Evolutionary conservation across 83 land plant genomes (phyloP), one percentile per base, ranked within the genome.

Genomic region (Picea mariana): DNA sequence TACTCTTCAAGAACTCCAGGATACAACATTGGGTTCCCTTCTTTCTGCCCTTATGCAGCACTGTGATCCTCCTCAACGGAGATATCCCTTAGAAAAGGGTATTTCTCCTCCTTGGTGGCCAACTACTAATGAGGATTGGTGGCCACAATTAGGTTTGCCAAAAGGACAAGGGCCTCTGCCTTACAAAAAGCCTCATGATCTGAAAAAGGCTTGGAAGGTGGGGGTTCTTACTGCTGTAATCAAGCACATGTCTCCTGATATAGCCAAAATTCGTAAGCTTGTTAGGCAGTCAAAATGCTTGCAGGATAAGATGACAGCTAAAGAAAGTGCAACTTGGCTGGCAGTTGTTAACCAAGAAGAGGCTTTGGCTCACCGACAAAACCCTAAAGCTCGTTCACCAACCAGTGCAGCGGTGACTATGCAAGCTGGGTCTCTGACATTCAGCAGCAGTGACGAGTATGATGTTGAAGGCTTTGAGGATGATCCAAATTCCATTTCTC

Each of bases 71-170:
- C 90, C 90, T 27, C 90, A 88, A 66, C 80, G 90, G 81, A 82
- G 92, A 18, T 90, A 82, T 72, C 92, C 92, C 23, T 69, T 90
- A 63, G 92, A 90, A 82, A 90, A 90, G 65, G 90, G 92, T 6
- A 60, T 85, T 59, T 75, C 91, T 20, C 91, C 91, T 12, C 91
- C 87, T 12, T 88, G 90, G 87, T 88, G 92, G 90, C 93, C 89
- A 75, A 82, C 76, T 0, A 81, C 85, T 23, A 79, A 72, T 75
- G 88, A 87, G 77, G 87, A 89, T 21, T 91, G 91, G 91, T 91
- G 92, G 93, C 82, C 87, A 18, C 85, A 91, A 78, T 64, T 87
- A 59, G 89, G 91, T 15, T 62, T 91, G 71, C 87, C 85, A 9
- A 83, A 83, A 40, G 87, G 90, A n/a, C 88, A 91, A 47, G 87